Evolutionary conservation across 805 yeast species (phyloP).

Genomic region (Wickerhamiella azyma): DNA sequence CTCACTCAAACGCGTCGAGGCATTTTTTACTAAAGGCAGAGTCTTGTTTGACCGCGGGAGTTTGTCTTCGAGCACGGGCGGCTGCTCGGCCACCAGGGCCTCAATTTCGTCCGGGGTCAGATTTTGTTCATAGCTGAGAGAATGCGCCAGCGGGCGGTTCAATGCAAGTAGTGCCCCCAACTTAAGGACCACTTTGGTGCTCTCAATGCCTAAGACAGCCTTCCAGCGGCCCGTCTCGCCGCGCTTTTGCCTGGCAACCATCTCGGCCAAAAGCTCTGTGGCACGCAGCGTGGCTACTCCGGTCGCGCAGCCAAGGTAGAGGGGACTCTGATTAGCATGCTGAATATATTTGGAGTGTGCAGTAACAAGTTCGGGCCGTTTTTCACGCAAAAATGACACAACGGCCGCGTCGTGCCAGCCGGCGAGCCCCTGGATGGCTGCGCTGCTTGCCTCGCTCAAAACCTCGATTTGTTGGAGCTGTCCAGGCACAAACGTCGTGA

Average conservation of each 20-base stretch:
- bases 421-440: slow-evolving; percentile 26
- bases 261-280: slow-evolving; percentile 28
- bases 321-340: slow-evolving; percentile 9
- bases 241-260: slow-evolving; percentile 21
- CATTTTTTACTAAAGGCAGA: slow-evolving; percentile 15
- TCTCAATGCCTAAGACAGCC: slow-evolving; percentile 22
- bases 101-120: slow-evolving; percentile 24
- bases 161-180: slow-evolving; percentile 22
- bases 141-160: slow-evolving; percentile 22
- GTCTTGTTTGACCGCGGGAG: slow-evolving; percentile 21
- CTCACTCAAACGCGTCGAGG: slow-evolving; percentile 17
- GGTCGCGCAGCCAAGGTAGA: slow-evolving; percentile 23
- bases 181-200: slow-evolving; percentile 23
- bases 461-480: slow-evolving; percentile 29
- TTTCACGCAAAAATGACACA: slow-evolving; percentile 18
- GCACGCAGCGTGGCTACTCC: slow-evolving; percentile 22
- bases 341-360: slow-evolving; percentile 14
- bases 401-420: slow-evolving; percentile 28
- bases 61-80: not conserved
- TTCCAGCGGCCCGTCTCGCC: slow-evolving; percentile 23
- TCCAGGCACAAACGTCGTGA: slow-evolving; percentile 28
- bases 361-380: slow-evolving; percentile 2
- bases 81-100: not conserved
- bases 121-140: slow-evolving; percentile 26
- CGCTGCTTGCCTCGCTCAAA: slow-evolving; percentile 25